A percentile compares a stretch with the other conserved stretches of the same genome.
phyloP scores from a whole-genome alignment of 2,329 filamentous ascomycete genomes.

The Grosmannia serpens region DNA sequence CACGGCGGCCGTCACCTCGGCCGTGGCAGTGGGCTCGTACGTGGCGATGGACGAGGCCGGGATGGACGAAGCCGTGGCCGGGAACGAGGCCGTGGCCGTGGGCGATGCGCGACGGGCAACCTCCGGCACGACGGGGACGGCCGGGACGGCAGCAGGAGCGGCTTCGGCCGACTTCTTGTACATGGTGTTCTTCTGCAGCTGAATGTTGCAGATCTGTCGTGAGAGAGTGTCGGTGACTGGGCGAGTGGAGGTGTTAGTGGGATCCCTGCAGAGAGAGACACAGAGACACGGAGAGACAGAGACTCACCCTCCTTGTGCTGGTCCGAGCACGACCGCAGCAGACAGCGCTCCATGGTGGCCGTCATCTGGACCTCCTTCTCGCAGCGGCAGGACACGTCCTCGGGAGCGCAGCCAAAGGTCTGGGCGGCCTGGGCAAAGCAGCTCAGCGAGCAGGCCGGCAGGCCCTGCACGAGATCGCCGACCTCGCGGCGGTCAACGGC shows the following conservation, averaged over 20 bases:
- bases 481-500: neutral
- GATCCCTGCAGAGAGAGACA: neutral
- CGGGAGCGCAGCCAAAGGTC: conserved; percentile 8
- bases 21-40: neutral
- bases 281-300: too few species aligned
- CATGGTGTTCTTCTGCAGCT: neutral
- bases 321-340: conserved; percentile 8
- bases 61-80: neutral
- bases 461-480: neutral
- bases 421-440: conserved; percentile 10
- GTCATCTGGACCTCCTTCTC: conserved; percentile 6
- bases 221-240: neutral
- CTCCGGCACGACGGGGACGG: neutral
- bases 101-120: neutral
- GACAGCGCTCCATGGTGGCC: conserved; percentile 7
- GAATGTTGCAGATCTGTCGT: neutral
- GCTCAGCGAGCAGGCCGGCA: conserved; percentile 11
- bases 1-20: neutral
- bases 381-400: conserved; percentile 13
- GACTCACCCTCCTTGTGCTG: neutral
- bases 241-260: neutral
- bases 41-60: neutral
- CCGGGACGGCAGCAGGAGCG: neutral
- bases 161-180: neutral
- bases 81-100: neutral